Evolutionary conservation across 1,284 basidiomycete genomes (phyloP), one percentile per base, ranked within the genome.

Genomic region (Ustilago nuda): DNA sequence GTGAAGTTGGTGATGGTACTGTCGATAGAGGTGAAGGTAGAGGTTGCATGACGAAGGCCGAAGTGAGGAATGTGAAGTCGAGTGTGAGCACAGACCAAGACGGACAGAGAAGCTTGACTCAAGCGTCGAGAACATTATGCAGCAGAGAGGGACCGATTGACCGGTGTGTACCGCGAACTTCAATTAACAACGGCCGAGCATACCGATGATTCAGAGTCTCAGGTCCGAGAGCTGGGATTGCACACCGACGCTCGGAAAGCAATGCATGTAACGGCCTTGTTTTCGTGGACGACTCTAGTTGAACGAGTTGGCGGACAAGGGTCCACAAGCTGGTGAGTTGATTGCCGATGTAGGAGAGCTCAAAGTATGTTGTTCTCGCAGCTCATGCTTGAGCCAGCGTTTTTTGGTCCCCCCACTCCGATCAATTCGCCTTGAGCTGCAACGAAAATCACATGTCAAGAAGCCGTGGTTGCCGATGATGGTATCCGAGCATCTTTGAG

Each of bases 321-420:
- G 48, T 51, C 41, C 55, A 30, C 52, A 45, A 23, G 33, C 27
- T 32, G 27, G 39, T 17, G 54, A 7, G 41, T 30, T 56, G 55
- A 45, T 56, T 56, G 55, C 55, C 43, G 27, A 56, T 45, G 55
- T 45, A 17, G 37, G 41, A 19, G 23, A 50, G 23, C 13, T 9
- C 39, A 41, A 41, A 17, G 39, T 41, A 13, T 45, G 23, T 27
- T 27, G 23, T 45, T 17, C n/a, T 46, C 5, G n/a, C 13, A 39
- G 15, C 36, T 13, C 9, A 45, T 5, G 11, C 43, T 45, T 45
- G n/a, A 45, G 52, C 59, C 55, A 59, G 54, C 50, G 51, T 30
- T 53, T 19, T 23, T 56, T 15, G 23, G 53, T 51, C 56, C 63
- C 63, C 69, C 69, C 63, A 72, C 69, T 51, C 69, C 60, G 69